Conservation (phyloP, 2,329 filamentous ascomycete genomes). For the Xylariaceae sp. region DNA sequence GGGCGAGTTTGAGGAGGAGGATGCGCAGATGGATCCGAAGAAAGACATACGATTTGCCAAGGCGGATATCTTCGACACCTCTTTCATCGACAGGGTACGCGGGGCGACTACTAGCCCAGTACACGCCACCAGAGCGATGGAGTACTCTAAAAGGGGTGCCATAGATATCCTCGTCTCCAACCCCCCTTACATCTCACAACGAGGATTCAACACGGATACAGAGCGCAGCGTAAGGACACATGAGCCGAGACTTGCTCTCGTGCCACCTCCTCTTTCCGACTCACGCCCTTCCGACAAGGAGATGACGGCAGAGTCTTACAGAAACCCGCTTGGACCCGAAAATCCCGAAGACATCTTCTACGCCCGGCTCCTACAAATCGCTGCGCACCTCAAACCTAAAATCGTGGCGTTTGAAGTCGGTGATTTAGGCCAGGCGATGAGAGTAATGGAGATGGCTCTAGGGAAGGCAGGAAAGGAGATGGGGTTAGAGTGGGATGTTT, state of each 20-base stretch:
- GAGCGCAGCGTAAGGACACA: conserved; percentile 71
- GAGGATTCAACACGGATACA: conserved; percentile 59
- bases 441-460: conserved; percentile 53
- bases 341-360: conserved; percentile 60
- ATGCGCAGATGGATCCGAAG: conserved; percentile 10
- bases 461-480: background rate
- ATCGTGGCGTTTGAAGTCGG: conserved; percentile 68
- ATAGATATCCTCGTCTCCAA: conserved; percentile 77
- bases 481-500: conserved; percentile 31
- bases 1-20: conserved; percentile 18
- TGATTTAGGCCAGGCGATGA: conserved; percentile 61
- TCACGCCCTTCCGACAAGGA: conserved; percentile 1
- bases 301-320: background rate
- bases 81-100: conserved; percentile 34
- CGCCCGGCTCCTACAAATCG: conserved; percentile 56
- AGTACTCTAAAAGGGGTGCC: background rate
- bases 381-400: conserved; percentile 44
- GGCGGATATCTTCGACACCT: conserved; percentile 47
- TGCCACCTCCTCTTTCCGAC: conserved; percentile 40
- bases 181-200: conserved; percentile 80
- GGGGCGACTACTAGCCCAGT: too few species aligned
- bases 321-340: conserved; percentile 3
- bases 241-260: conserved; percentile 77
- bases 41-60: conserved; percentile 40
- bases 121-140: too few species aligned